These are phyloP conservation scores for Aspergillus udagawae DNA, from an alignment of 2,329 filamentous ascomycete species.

Conservation along the genomic window DNA sequence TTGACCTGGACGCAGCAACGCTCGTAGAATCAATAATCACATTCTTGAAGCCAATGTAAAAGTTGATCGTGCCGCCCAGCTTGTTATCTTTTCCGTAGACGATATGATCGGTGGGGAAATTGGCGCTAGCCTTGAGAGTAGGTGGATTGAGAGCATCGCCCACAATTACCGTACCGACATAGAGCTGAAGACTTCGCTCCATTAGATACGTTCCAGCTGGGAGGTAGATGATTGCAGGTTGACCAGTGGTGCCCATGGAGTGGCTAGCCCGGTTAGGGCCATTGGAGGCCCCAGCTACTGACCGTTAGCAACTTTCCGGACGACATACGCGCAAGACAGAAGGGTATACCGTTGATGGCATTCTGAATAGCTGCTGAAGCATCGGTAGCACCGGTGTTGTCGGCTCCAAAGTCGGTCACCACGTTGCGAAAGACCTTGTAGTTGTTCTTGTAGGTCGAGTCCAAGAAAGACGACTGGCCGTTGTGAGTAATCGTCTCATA, in stretches of 20 bases:
- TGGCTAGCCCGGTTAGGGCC: slow-evolving; percentile 21
- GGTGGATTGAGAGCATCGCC: slow-evolving; percentile 43
- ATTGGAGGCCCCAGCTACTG: slow-evolving; percentile 20
- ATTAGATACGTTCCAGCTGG: slow-evolving; percentile 28
- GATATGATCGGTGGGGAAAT: slow-evolving; percentile 52
- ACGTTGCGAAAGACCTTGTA: slow-evolving; percentile 36
- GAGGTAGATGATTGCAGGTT: slow-evolving; percentile 29
- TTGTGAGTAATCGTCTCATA: slow-evolving; percentile 26
- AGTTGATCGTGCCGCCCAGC: slow-evolving; percentile 27
- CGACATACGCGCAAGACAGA: background rate
- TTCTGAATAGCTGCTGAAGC: slow-evolving; percentile 26
- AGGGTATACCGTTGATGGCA: slow-evolving; percentile 26
- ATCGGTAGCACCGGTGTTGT: slow-evolving; percentile 30
- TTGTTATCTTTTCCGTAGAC: slow-evolving; percentile 47
- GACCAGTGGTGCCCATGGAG: slow-evolving; percentile 26
- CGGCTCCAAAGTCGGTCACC: slow-evolving; percentile 30
- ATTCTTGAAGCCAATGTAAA: slow-evolving; percentile 39
- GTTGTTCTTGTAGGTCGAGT: slow-evolving; percentile 19
- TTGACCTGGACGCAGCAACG: slow-evolving; percentile 18
- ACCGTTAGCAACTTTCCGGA: background rate
- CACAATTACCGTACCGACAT: slow-evolving; percentile 34
- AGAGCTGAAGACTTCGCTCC: slow-evolving; percentile 21
- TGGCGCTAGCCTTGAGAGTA: slow-evolving; percentile 48
- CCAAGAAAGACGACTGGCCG: slow-evolving; percentile 26
- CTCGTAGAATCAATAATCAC: slow-evolving; percentile 35